These are phyloP conservation scores for Phytophthora melonis DNA, from an alignment of 352 stramenopile species.

Conservation along the genomic window DNA sequence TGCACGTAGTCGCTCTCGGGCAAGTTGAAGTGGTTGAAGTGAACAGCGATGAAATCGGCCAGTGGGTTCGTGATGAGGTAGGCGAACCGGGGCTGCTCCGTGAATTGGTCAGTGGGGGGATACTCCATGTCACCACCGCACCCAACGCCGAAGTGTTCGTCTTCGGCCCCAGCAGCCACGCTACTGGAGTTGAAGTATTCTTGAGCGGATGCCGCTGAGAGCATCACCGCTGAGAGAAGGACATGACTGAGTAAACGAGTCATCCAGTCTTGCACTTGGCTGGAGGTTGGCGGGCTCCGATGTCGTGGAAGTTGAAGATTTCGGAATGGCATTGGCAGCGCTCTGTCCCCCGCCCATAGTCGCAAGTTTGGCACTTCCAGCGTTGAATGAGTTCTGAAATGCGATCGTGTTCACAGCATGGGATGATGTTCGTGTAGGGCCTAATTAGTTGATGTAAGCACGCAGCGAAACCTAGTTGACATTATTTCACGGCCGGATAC, in stretches of 20 bases:
- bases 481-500: neutral
- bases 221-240: neutral
- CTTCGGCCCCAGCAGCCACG: conserved; percentile 18
- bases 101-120: conserved; percentile 26
- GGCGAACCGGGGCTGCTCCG: conserved; percentile 40
- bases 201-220: conserved; percentile 11
- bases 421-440: neutral
- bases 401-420: neutral
- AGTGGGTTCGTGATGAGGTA: conserved; percentile 51
- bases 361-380: neutral
- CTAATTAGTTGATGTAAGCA: neutral
- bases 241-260: conserved; percentile 1
- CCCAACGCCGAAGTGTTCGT: conserved; percentile 39
- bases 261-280: conserved; percentile 2
- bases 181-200: conserved; percentile 15
- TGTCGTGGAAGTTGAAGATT: conserved; percentile 9
- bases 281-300: neutral
- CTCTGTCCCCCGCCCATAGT: neutral
- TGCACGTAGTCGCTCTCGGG: conserved; percentile 60
- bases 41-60: conserved; percentile 63
- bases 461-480: neutral
- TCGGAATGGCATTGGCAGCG: conserved; percentile 1
- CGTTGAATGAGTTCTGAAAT: neutral
- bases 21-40: conserved; percentile 75
- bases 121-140: conserved; percentile 42